A percentile compares a stretch with the other conserved stretches of the same genome.
These are phyloP conservation scores for Citrullus amarus DNA, from an alignment of 306 rosid species.

Conservation along the genomic window DNA sequence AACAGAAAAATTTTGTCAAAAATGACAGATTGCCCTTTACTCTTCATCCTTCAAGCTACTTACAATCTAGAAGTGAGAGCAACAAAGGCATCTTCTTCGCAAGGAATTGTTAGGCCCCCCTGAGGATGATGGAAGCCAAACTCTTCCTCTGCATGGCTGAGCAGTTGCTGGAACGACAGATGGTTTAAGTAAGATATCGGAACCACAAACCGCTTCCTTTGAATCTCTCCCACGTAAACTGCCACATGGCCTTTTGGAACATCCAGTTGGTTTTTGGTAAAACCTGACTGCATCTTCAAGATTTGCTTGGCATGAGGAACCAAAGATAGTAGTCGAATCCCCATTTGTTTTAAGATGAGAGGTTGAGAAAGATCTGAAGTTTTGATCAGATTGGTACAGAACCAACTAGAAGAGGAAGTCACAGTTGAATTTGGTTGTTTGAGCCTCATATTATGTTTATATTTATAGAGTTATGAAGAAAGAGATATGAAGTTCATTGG, in stretches of 20 bases:
- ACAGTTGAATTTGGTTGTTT: not conserved
- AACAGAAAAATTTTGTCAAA: not conserved
- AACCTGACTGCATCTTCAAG: conserved; percentile 1
- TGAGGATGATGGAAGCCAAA: conserved; percentile 34
- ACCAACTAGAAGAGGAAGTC: not conserved
- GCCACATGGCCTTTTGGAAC: conserved; percentile 12
- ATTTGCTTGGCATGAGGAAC: conserved; percentile 6
- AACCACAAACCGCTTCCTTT: conserved; percentile 7
- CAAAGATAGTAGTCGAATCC: not conserved
- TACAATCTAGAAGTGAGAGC: conserved; percentile 18
- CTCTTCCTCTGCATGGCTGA: conserved; percentile 24
- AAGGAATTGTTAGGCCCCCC: conserved; percentile 41
- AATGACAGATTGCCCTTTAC: not conserved
- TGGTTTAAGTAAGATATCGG: conserved; percentile 19
- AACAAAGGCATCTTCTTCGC: conserved; percentile 26
- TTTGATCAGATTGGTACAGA: not conserved
- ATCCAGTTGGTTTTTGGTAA: not conserved
- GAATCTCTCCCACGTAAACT: conserved; percentile 6
- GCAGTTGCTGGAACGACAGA: conserved; percentile 12
- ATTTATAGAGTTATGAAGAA: not conserved
- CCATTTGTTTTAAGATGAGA: not conserved
- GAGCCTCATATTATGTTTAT: not conserved
- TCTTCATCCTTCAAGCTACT: not conserved
- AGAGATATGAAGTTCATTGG: not conserved
- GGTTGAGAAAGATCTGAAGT: not conserved